Percentiles rank a stretch among this genome's conserved stretches.
Conservation (phyloP, 176 grass and related monocot genomes). For the Lolium multiflorum region DNA sequence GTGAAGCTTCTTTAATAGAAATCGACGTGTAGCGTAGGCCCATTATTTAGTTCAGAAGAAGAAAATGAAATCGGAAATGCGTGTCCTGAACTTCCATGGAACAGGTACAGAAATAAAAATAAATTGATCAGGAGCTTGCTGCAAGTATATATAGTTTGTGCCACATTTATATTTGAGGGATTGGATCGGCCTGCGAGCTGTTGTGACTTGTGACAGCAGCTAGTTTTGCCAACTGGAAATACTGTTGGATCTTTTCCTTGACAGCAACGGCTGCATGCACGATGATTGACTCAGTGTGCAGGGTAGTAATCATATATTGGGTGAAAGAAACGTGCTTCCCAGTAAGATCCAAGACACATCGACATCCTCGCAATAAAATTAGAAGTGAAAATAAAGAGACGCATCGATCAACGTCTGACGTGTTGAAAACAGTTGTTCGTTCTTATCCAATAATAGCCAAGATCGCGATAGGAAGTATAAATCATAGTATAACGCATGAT, state of each 20-base stretch:
- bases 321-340: not conserved
- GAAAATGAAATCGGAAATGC: too few species aligned
- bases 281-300: not conserved
- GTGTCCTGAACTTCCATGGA: too few species aligned
- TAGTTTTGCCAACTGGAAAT: not conserved
- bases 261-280: constrained; percentile 1
- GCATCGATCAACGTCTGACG: not conserved
- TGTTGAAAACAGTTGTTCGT: not conserved
- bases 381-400: constrained; percentile 1
- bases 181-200: not conserved
- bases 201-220: not conserved
- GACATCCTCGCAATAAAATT: not conserved
- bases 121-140: too few species aligned
- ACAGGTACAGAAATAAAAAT: too few species aligned
- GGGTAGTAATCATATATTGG: too few species aligned
- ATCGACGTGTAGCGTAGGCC: too few species aligned
- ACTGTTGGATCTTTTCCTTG: not conserved
- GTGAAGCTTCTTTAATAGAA: too few species aligned
- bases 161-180: too few species aligned
- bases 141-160: too few species aligned
- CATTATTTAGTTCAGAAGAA: too few species aligned
- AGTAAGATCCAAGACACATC: constrained; percentile 1
- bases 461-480: too few species aligned
- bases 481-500: too few species aligned
- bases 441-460: not conserved